Conservation (phyloP, 345 rosid genomes). For the Brassica cretica region DNA sequence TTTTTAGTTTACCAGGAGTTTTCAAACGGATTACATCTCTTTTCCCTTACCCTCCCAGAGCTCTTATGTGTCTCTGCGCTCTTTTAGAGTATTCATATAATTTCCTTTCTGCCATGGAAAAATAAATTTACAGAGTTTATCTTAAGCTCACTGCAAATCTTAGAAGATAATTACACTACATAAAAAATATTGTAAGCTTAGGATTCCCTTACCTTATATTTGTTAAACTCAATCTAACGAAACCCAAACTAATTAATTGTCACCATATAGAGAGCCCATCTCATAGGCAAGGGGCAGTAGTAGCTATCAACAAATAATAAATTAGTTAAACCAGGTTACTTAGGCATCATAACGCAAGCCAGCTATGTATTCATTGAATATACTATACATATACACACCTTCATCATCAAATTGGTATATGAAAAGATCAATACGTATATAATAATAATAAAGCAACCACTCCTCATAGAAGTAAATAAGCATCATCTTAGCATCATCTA, state of each 20-base stretch:
- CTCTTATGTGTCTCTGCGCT: conserved; percentile 1
- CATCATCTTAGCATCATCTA: conserved; percentile 10
- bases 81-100: neutral
- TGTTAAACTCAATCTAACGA: conserved; percentile 11
- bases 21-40: conserved; percentile 6
- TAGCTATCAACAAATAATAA: conserved; percentile 23
- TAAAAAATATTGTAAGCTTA: neutral
- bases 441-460: conserved; percentile 18
- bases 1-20: neutral
- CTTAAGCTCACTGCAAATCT: conserved; percentile 13
- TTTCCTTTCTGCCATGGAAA: conserved; percentile 21
- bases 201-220: conserved; percentile 8
- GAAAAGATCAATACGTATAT: neutral
- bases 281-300: conserved; percentile 26
- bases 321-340: neutral
- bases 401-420: neutral
- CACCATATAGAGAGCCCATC: conserved; percentile 22
- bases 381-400: conserved; percentile 1
- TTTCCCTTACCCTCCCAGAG: neutral
- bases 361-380: conserved; percentile 4
- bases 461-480: conserved; percentile 2
- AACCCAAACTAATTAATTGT: conserved; percentile 25
- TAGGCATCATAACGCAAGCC: conserved; percentile 24
- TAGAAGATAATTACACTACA: conserved; percentile 2
- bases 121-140: conserved; percentile 10